Evolutionary conservation across 2,329 filamentous ascomycete genomes (phyloP).

Genomic region (Xylariaceae sp.): DNA sequence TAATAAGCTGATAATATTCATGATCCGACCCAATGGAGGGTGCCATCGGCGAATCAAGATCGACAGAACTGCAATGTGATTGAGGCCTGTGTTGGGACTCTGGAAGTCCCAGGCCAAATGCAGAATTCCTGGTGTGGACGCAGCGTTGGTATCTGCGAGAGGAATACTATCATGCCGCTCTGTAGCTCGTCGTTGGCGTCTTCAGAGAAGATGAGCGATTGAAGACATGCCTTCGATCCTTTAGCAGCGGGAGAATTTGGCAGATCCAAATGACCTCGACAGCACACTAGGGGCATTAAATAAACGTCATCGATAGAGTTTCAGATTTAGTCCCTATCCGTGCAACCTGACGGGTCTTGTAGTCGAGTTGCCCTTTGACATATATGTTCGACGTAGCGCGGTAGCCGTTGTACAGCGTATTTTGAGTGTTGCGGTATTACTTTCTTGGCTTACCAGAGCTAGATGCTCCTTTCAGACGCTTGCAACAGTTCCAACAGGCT

Average conservation of each 20-base stretch:
- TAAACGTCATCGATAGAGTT: background rate
- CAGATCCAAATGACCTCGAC: background rate
- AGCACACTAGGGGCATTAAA: too few relatives aligned
- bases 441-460: background rate
- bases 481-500: conserved; percentile 73
- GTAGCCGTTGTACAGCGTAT: background rate
- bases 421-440: background rate
- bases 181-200: background rate
- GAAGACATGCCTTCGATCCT: too few relatives aligned
- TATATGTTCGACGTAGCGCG: background rate
- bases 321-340: background rate
- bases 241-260: background rate
- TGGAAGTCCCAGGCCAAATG: background rate
- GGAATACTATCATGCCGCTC: background rate
- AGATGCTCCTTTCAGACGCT: conserved; percentile 41
- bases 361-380: background rate
- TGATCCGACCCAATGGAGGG: background rate
- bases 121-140: background rate
- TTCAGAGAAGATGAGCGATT: background rate
- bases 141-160: background rate
- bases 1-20: background rate
- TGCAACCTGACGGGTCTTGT: background rate
- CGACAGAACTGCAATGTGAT: background rate
- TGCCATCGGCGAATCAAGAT: background rate
- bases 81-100: background rate